Evolutionary conservation across 2,329 filamentous ascomycete genomes (phyloP).

Genomic region (Penicillium sp.): DNA sequence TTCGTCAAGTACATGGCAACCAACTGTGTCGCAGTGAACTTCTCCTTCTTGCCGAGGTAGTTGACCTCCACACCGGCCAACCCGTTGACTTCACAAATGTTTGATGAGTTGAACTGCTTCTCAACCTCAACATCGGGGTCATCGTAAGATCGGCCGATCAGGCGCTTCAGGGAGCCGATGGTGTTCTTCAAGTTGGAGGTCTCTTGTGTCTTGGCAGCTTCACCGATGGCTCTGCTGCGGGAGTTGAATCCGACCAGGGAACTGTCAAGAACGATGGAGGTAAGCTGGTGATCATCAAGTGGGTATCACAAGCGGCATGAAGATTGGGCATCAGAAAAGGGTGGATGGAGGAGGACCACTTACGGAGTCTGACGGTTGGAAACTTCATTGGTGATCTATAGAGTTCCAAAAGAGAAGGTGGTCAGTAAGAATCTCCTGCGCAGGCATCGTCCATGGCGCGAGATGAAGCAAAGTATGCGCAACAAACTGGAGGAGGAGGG

Average conservation of each 20-base stretch:
- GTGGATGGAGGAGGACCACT: conserved; percentile 41
- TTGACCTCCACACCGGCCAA: conserved; percentile 90
- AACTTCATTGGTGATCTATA: conserved; percentile 94
- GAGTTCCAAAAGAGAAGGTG: conserved; percentile 4
- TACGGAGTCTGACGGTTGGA: conserved; percentile 98
- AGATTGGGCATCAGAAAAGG: conserved; percentile 7
- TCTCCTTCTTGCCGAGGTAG: conserved; percentile 91
- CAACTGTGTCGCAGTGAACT: conserved; percentile 90
- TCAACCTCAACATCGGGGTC: conserved; percentile 93
- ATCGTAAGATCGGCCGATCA: conserved; percentile 76
- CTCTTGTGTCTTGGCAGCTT: conserved; percentile 96
- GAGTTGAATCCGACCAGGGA: conserved; percentile 92
- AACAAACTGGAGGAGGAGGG: not conserved
- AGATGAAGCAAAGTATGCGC: no score
- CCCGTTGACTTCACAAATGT: conserved; percentile 83
- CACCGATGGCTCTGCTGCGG: conserved; percentile 89
- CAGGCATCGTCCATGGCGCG: no score
- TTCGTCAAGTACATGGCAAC: conserved; percentile 94
- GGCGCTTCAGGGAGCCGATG: conserved; percentile 83
- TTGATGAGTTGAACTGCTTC: conserved; percentile 81
- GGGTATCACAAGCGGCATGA: conserved; percentile 10
- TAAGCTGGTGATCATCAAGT: conserved; percentile 12
- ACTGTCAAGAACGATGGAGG: conserved; percentile 41
- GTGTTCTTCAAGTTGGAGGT: conserved; percentile 99
- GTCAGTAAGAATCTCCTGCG: conserved; percentile 6